Base-by-base conservation (phyloP, 192 early-diverging fungal species). In the Globomyces pollinis-pini region DNA sequence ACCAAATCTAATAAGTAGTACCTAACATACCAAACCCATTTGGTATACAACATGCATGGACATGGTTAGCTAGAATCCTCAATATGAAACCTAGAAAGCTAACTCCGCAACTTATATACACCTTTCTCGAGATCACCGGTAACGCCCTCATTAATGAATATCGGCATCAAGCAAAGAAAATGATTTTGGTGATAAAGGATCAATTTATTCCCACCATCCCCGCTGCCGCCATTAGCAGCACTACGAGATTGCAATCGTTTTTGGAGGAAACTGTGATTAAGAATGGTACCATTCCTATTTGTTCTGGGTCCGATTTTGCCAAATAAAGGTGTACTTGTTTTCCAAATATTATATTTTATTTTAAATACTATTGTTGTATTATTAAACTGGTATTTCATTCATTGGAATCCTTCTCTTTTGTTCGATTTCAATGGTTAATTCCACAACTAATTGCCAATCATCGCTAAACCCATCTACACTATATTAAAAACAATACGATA, bases 1-100 rank as follows among this genome's bases (percentile, higher is more conserved):
- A n/a, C n/a, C n/a, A n/a, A n/a, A n/a, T n/a, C 59, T 33, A 43
- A 71, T 79, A 74, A 26, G 59, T 64, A 16, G 8, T 61, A n/a
- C 1, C 54, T n/a, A 30, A 35, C 52, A 15, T 66, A 3, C 71
- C 77, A 0, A 39, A 67, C 20, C 72, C 61, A 0, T 73, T 84
- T 50, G 66, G 71, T 1, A 72, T 91, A 5, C 61, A 73, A 0
- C 57, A 86, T 28, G 85, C 66, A 1, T 93, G 88, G 88, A 74
- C 57, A 31, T 93, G 88, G 88, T 57, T 89, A 16, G 74, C 86
- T 0, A 60, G 85, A 9, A 78, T 87, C 0, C 50, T 84, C 13
- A 90, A 89, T 62, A 66, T 88, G 63, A 74, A 74, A 29, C 83
- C 83, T 13, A 72, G 81, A 9, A 66, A 71, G 3, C 82, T 93